Conservation (phyloP, 2,329 filamentous ascomycete species). For the Catunica adiposa region DNA sequence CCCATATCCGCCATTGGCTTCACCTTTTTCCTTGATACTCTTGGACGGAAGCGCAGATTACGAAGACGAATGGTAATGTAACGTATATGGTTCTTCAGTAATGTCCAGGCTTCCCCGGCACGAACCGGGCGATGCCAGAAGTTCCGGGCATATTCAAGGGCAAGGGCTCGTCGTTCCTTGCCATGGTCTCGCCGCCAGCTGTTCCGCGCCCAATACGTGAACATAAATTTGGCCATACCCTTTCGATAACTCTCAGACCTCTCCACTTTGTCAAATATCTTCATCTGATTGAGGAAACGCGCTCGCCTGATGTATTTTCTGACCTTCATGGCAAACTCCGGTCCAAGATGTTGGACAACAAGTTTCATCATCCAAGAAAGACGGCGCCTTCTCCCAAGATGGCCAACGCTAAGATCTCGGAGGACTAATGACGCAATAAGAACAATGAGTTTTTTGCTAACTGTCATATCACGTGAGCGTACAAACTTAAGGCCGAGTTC, state of each 20-base stretch:
- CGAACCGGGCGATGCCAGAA: slow-evolving; percentile 5
- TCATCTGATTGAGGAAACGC: neutral
- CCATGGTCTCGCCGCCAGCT: slow-evolving; percentile 1
- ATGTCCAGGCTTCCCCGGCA: slow-evolving; percentile 6
- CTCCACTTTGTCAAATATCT: neutral
- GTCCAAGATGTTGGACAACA: slow-evolving; percentile 12
- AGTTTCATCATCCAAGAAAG: slow-evolving; percentile 21
- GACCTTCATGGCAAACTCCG: neutral
- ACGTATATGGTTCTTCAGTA: slow-evolving; percentile 12
- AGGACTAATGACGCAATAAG: slow-evolving; percentile 19
- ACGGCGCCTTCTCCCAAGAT: slow-evolving; percentile 20
- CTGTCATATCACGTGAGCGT: slow-evolving; percentile 16
- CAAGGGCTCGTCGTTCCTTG: slow-evolving; percentile 1
- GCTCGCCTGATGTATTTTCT: too few species aligned
- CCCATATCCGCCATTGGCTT: neutral
- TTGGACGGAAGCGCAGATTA: slow-evolving; percentile 1
- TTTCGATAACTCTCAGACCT: neutral
- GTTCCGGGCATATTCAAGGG: slow-evolving; percentile 5
- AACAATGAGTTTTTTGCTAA: slow-evolving; percentile 19
- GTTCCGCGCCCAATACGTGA: neutral
- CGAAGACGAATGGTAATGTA: slow-evolving; percentile 1
- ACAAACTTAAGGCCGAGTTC: slow-evolving; percentile 19
- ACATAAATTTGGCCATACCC: neutral
- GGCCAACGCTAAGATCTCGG: slow-evolving; percentile 22
- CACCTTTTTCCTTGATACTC: neutral